Percentiles rank a stretch among this genome's conserved stretches.
These are phyloP conservation scores for Aristolochia fimbriata DNA, from an alignment of 164 flowering plant genomes.

Conservation along the genomic window DNA sequence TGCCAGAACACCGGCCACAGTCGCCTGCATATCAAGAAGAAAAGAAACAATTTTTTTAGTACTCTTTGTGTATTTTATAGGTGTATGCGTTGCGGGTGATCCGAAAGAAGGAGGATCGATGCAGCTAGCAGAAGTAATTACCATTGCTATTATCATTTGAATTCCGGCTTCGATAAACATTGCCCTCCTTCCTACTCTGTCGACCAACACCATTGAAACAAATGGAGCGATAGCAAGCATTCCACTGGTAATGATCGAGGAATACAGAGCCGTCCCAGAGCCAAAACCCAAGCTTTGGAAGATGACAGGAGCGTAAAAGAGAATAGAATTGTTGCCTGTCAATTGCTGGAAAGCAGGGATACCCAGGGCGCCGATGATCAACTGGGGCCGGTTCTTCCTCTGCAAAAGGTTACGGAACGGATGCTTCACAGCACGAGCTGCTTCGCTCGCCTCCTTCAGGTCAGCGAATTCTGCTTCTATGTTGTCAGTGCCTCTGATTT, in stretches of 20 bases:
- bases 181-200: slow-evolving; percentile 67
- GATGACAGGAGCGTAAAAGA: slow-evolving; percentile 88
- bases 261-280: slow-evolving; percentile 44
- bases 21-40: slow-evolving; percentile 27
- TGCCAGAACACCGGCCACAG: slow-evolving; percentile 47
- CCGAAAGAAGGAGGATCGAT: no score
- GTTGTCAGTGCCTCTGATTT: slow-evolving; percentile 63
- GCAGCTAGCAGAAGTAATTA: no score
- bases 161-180: slow-evolving; percentile 75
- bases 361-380: slow-evolving; percentile 64
- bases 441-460: slow-evolving; percentile 64
- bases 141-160: slow-evolving; percentile 72
- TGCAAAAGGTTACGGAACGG: slow-evolving; percentile 67
- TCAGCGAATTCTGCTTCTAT: slow-evolving; percentile 75
- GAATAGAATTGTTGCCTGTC: slow-evolving; percentile 82
- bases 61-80: no score
- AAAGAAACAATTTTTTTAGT: no score
- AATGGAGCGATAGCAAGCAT: slow-evolving; percentile 57
- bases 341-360: slow-evolving; percentile 92
- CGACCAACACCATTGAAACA: slow-evolving; percentile 71
- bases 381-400: slow-evolving; percentile 64
- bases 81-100: no score
- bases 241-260: slow-evolving; percentile 57
- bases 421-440: slow-evolving; percentile 53
- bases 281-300: slow-evolving; percentile 84